Evolutionary conservation across 331 rosid genomes (phyloP), one percentile per base, ranked within the genome.

Genomic region (Acacia pycnantha): DNA sequence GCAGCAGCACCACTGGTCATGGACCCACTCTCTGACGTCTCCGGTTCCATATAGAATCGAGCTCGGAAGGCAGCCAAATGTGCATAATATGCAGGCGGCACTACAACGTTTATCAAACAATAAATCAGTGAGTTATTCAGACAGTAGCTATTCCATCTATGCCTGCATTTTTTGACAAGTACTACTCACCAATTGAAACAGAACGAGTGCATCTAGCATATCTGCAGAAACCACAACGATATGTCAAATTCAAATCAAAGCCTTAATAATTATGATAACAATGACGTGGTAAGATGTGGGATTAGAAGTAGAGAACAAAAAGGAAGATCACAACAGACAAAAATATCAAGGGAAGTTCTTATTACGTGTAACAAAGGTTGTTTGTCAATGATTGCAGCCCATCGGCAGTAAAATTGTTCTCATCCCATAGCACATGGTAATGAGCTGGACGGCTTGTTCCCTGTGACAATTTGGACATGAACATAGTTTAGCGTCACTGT

Each of bases 401-500:
- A 84, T 96, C 99, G 8, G 99, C 98, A 12, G 94, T 87, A 22
- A 96, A 96, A 71, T 91, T 86, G 85, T 96, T 96, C 19, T 96
- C 99, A 77, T 96, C 99, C 98, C 98, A 96, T 16, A 96, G 22
- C 0, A 96, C 99, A 73, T 96, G 99, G 81, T 96, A 96, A 80
- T 96, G 99, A 53, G 99, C 98, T 0, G 99, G 99, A 3, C 99
- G 95, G 77, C 99, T 96, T 3, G 99, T 96, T 27, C 99, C 99
- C 99, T 96, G 87, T 53, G 29, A 81, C 65, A 87, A 10, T 51
- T 69, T 33, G 7, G n/a, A 46, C 26, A 10, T 35, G 19, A 77
- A 31, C 64, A 13, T 26, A 44, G 64, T 43, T 33, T 37, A 41
- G 53, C 37, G 29, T 12, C 29, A 50, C 68, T 13, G 11, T 47